Base-by-base conservation (phyloP, 305 asterid species). In the Fraxinus nigra region DNA sequence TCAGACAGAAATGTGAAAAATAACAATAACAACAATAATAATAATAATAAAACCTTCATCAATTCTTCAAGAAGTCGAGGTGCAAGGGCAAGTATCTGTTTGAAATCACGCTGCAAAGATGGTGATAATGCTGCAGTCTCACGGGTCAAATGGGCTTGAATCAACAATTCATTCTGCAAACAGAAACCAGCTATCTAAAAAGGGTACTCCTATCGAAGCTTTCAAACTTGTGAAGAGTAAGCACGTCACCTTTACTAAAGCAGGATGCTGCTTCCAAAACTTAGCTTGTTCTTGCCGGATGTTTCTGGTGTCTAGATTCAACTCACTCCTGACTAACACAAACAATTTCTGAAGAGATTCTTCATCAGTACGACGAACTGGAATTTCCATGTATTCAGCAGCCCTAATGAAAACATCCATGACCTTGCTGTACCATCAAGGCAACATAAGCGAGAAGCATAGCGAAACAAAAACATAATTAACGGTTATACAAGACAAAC, bases 11-110 rank as follows among this genome's bases (percentile, higher is more conserved):
- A 72, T 30, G 51, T 40, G 46, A 38, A 8, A 38, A 40, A 74
- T 59, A 37, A 37, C 7, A 35, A 33, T 28, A 28, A 28, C 0
- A 28, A 28, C 2, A 30, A 30, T 28, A 28, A 28, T 28, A 28
- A 28, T 28, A 28, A 3, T 33, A 35, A 37, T 1, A 37, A 37
- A 82, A 96, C 99, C 98, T 97, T 97, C 94, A 97, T 94, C 84
- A 97, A 88, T 85, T 97, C 99, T 90, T 97, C 99, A 84, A 97
- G 96, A 84, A 97, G 99, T 81, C 98, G 97, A 79, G 99, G 99
- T 75, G 99, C 97, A 82, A 94, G 92, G 83, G 90, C 89, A 88
- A 97, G 98, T 90, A 97, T 92, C 85, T 89, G 93, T 89, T 80
- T 92, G 78, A 92, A 89, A 91, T 97, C 99, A 74, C 72, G 88